A percentile compares a stretch with the other conserved stretches of the same genome.
These are phyloP conservation scores for Xylaria sp. DNA, from an alignment of 2,329 filamentous ascomycete genomes.

Conservation along the genomic window DNA sequence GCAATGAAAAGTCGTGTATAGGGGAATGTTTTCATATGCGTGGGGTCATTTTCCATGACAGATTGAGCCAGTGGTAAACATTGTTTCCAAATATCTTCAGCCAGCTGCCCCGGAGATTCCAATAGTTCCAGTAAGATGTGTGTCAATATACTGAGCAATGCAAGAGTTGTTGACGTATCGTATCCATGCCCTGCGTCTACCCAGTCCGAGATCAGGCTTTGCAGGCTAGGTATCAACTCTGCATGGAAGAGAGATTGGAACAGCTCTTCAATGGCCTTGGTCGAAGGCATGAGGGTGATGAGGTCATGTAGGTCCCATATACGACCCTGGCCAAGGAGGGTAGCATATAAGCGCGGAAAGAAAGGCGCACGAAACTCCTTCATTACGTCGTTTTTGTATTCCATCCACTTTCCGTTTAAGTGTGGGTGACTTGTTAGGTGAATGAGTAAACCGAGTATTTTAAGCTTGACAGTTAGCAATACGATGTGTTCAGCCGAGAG, in stretches of 20 bases:
- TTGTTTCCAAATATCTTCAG: constrained; percentile 13
- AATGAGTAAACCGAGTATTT: constrained; percentile 21
- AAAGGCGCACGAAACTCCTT: constrained; percentile 4
- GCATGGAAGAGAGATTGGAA: constrained; percentile 8
- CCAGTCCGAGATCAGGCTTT: constrained; percentile 24
- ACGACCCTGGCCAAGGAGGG: constrained; percentile 28
- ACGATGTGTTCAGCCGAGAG: background rate
- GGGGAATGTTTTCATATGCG: constrained; percentile 22
- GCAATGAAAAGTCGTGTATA: constrained; percentile 25
- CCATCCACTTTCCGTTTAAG: constrained; percentile 5
- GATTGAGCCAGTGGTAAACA: constrained; percentile 22
- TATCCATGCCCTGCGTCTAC: constrained; percentile 9
- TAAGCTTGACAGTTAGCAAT: constrained; percentile 12
- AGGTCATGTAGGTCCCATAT: constrained; percentile 32
- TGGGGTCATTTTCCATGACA: constrained; percentile 22
- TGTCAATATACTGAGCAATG: constrained; percentile 24
- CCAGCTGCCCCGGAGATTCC: constrained; percentile 1
- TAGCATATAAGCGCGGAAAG: constrained; percentile 13
- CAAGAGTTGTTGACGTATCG: constrained; percentile 26
- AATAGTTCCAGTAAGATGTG: constrained; percentile 16
- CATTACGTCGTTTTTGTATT: background rate
- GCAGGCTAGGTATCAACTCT: constrained; percentile 9
- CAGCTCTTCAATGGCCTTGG: constrained; percentile 9
- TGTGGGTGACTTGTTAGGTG: constrained; percentile 8
- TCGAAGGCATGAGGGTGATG: constrained; percentile 7